Percentiles rank a stretch among this genome's conserved stretches.
phyloP scores from a whole-genome alignment of 345 rosid species.

The Camelina hispida region DNA sequence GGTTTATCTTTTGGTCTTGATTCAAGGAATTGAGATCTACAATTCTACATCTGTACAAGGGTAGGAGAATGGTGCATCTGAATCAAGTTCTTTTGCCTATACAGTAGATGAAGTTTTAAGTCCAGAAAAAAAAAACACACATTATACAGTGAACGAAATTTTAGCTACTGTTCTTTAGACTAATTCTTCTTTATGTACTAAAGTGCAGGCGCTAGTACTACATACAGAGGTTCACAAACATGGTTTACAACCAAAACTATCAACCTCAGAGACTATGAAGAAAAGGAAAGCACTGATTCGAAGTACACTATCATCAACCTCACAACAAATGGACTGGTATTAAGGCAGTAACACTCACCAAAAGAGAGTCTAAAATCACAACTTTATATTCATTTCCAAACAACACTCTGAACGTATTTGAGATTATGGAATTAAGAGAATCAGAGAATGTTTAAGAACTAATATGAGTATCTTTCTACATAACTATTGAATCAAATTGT shows the following conservation, averaged over 20 bases:
- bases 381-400: background rate
- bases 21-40: too few relatives aligned
- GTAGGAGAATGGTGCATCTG: background rate
- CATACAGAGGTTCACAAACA: background rate
- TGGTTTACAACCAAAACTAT: background rate
- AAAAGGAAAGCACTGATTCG: background rate
- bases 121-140: background rate
- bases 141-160: background rate
- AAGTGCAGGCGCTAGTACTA: background rate
- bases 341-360: background rate
- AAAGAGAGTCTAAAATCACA: background rate
- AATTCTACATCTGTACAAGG: too few relatives aligned
- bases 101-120: background rate
- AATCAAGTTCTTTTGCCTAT: background rate
- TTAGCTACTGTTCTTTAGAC: background rate
- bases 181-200: background rate
- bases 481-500: background rate
- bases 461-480: background rate
- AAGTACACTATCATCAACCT: background rate
- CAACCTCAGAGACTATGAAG: background rate
- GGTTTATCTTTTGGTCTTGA: background rate
- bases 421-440: constrained; percentile 19
- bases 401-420: background rate
- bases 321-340: background rate
- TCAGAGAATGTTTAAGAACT: background rate